phyloP scores from a whole-genome alignment of 2,329 filamentous ascomycete genomes.

The Aspergillus eucalypticola region DNA sequence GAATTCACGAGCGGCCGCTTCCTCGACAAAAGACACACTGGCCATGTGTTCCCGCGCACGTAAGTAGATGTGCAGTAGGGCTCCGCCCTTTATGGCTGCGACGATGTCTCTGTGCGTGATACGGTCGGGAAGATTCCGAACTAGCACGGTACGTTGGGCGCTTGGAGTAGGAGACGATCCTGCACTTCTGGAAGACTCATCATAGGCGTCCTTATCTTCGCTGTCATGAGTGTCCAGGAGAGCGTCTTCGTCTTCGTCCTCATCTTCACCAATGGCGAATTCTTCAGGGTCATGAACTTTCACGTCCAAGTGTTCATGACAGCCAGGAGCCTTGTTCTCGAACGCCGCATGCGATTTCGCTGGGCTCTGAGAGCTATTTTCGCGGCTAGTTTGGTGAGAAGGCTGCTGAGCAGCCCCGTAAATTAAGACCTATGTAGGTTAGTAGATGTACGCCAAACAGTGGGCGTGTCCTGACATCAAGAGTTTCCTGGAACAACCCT shows the following conservation, averaged over 20 bases:
- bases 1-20: conserved; percentile 64
- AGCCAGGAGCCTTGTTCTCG: neutral
- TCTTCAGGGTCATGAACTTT: neutral
- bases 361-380: neutral
- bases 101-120: conserved; percentile 67
- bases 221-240: conserved; percentile 24
- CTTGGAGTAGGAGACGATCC: conserved; percentile 17
- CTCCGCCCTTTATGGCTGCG: conserved; percentile 67
- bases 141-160: conserved; percentile 49
- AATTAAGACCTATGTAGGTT: conserved; percentile 23
- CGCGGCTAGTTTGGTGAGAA: neutral
- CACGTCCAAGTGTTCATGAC: neutral
- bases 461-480: conserved; percentile 43
- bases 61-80: conserved; percentile 68
- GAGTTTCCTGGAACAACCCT: conserved; percentile 51
- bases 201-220: conserved; percentile 29
- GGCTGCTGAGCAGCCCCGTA: conserved; percentile 11
- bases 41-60: conserved; percentile 60
- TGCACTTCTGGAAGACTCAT: conserved; percentile 21
- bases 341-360: neutral
- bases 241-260: conserved; percentile 26
- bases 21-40: conserved; percentile 69
- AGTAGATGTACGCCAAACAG: conserved; percentile 15
- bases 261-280: conserved; percentile 8
- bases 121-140: conserved; percentile 63